Evolutionary conservation across 2,329 filamentous ascomycete genomes (phyloP).

Genomic region (Didymella segeticola): DNA sequence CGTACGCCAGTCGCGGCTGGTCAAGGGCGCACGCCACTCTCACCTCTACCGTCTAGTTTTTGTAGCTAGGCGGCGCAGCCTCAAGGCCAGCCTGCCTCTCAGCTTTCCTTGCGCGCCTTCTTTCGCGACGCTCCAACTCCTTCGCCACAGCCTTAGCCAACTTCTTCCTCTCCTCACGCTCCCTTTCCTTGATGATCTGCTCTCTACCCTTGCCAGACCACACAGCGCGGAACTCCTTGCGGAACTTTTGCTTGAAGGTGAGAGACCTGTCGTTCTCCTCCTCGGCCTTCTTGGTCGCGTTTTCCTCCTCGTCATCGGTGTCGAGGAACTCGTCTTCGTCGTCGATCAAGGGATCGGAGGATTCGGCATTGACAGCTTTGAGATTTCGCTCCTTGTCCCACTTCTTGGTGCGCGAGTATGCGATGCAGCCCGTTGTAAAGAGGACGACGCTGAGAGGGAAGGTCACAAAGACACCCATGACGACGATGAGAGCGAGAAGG

Average conservation of each 20-base stretch:
- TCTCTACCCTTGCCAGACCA: slow-evolving; percentile 39
- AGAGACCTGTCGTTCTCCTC: slow-evolving; percentile 35
- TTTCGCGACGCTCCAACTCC: slow-evolving; percentile 37
- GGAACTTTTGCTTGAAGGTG: slow-evolving; percentile 41
- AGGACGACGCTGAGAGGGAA: slow-evolving; percentile 34
- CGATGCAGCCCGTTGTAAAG: slow-evolving; percentile 32
- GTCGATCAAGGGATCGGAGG: slow-evolving; percentile 24
- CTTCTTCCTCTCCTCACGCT: slow-evolving; percentile 42
- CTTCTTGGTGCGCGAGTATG: slow-evolving; percentile 41
- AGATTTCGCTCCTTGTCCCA: slow-evolving; percentile 41
- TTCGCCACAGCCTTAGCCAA: slow-evolving; percentile 40
- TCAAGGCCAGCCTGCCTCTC: slow-evolving; percentile 25
- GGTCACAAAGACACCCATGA: slow-evolving; percentile 34
- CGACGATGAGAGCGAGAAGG: slow-evolving; percentile 31
- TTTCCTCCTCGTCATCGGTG: slow-evolving; percentile 40
- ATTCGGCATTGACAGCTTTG: slow-evolving; percentile 31
- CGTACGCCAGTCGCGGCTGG: neutral
- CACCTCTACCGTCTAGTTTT: slow-evolving; percentile 20
- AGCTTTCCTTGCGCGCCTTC: slow-evolving; percentile 32
- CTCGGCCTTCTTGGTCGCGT: slow-evolving; percentile 38
- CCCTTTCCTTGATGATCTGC: slow-evolving; percentile 36
- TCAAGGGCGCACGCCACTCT: neutral
- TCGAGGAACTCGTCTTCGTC: slow-evolving; percentile 38
- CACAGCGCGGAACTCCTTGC: slow-evolving; percentile 39
- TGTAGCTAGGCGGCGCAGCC: slow-evolving; percentile 32